Percentiles rank a stretch among this genome's conserved stretches.
Conservation (phyloP, 352 stramenopile genomes). For the Phytophthora hybrid region DNA sequence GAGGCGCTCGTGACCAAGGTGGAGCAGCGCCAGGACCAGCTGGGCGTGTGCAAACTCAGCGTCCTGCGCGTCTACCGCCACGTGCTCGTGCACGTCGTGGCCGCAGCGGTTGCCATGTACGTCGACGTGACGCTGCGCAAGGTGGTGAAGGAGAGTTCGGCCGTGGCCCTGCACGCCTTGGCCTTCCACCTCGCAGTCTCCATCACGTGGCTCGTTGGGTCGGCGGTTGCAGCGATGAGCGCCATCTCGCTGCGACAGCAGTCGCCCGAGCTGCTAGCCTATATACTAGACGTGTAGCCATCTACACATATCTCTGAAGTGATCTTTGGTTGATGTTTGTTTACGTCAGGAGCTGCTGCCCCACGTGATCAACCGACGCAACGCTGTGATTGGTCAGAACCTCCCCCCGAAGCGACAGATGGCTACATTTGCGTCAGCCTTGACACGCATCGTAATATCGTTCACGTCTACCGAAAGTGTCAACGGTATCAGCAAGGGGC, state of each 20-base stretch:
- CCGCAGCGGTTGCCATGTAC: too few relatives aligned
- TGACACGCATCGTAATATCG: constrained; percentile 11
- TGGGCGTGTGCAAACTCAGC: too few relatives aligned
- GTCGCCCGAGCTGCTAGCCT: constrained; percentile 50
- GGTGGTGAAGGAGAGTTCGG: too few relatives aligned
- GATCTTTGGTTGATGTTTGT: not conserved
- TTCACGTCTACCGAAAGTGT: constrained; percentile 29
- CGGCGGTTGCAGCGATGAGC: constrained; percentile 41
- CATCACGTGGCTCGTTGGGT: constrained; percentile 54
- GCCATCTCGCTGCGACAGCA: constrained; percentile 54
- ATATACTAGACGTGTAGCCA: constrained; percentile 42
- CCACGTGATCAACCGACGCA: not conserved
- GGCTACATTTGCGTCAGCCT: constrained; percentile 27
- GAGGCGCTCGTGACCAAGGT: too few relatives aligned
- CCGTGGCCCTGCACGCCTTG: too few relatives aligned
- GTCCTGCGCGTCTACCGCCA: too few relatives aligned
- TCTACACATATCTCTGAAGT: too few relatives aligned
- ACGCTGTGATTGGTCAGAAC: not conserved
- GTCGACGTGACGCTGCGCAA: too few relatives aligned
- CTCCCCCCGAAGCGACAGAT: not conserved
- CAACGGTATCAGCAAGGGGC: constrained; percentile 17
- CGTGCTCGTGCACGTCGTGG: too few relatives aligned
- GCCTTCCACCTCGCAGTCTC: too few relatives aligned
- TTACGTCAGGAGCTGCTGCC: not conserved
- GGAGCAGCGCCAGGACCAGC: too few relatives aligned